These are phyloP conservation scores for Penicillium griseofulvum DNA, from an alignment of 2,329 filamentous ascomycete genomes.

Conservation along the genomic window DNA sequence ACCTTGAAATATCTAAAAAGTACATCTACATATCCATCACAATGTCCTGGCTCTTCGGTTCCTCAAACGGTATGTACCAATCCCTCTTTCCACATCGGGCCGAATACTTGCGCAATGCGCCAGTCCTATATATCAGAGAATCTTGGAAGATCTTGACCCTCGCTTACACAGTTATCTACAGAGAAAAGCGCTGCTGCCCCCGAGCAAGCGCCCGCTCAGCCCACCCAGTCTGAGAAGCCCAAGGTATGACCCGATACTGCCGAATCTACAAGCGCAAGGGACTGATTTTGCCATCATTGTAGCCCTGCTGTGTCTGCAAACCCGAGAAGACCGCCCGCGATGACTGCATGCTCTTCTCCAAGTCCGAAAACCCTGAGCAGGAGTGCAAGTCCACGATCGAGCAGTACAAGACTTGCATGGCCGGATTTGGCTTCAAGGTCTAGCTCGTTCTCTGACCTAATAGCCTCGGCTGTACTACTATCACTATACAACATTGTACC, in stretches of 20 bases:
- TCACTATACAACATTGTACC: conserved; percentile 19
- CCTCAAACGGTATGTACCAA: conserved; percentile 31
- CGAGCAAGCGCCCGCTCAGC: conserved; percentile 17
- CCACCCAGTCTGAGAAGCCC: conserved; percentile 36
- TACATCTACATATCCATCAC: conserved; percentile 3
- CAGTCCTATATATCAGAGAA: neutral
- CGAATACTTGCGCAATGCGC: conserved; percentile 13
- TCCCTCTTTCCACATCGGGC: neutral
- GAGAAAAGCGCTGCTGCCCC: conserved; percentile 24
- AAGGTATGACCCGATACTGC: conserved; percentile 30
- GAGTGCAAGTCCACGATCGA: conserved; percentile 82
- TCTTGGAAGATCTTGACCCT: neutral
- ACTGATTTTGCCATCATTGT: conserved; percentile 3
- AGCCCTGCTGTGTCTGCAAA: conserved; percentile 98
- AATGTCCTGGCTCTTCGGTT: conserved; percentile 40
- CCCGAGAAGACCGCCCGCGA: conserved; percentile 88
- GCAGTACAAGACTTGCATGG: conserved; percentile 89
- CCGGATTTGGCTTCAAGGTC: conserved; percentile 80
- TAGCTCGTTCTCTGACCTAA: conserved; percentile 22
- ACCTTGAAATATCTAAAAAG: neutral
- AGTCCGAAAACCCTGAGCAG: conserved; percentile 69
- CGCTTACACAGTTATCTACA: conserved; percentile 13
- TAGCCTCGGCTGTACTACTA: conserved; percentile 1
- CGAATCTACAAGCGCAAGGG: neutral
- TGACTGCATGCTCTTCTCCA: conserved; percentile 99